Evolutionary conservation across 352 stramenopile species (phyloP), one percentile per base, ranked within the genome.

Genomic region (Phytopythium sindhum): DNA sequence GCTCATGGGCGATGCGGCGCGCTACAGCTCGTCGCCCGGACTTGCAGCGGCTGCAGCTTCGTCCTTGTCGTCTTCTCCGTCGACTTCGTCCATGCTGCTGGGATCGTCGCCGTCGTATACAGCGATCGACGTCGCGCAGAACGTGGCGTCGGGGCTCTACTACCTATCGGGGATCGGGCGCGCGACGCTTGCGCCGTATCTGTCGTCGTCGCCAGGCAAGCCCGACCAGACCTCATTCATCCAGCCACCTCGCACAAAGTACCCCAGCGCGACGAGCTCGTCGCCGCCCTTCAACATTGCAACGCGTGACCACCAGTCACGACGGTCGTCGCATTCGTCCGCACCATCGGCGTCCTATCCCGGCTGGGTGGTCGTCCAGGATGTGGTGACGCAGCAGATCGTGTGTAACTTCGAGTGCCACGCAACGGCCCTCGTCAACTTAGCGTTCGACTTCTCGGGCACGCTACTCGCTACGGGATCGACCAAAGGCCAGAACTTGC

Each of bases 111-210:
- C 80, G n/a, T 66, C 77, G 14, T 89, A 87, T 66, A 85, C 80
- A 21, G 85, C 82, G 9, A 89, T 93, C 33, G 84, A 94, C 61
- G 84, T 94, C 9, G 88, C 88, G 7, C 88, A 96, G 72, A 93
- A 93, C 60, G 80, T 96, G n/a, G 88, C 88, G 2, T 94, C 85
- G 0, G 85, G 86, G 4, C 67, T 96, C 21, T 96, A 95, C 70
- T 95, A 89, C 53, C 66, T 95, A 17, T 90, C 83, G 23, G 81
- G 94, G 57, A 70, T 89, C n/a, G 75, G 79, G 2, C 70, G 76
- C 24, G 73, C 76, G 19, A 90, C 83, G 28, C 86, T 94, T 42
- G 84, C 82, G 23, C 85, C 85, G 42, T 93, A 91, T 55, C 57
- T 93, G 23, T 80, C 80, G 10, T 89, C 84, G 11, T 90, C 84